Evolutionary conservation across 495 filamentous ascomycete genomes (phyloP), one percentile per base, ranked within the genome.

Genomic region (Elaphomyces granulatus): DNA sequence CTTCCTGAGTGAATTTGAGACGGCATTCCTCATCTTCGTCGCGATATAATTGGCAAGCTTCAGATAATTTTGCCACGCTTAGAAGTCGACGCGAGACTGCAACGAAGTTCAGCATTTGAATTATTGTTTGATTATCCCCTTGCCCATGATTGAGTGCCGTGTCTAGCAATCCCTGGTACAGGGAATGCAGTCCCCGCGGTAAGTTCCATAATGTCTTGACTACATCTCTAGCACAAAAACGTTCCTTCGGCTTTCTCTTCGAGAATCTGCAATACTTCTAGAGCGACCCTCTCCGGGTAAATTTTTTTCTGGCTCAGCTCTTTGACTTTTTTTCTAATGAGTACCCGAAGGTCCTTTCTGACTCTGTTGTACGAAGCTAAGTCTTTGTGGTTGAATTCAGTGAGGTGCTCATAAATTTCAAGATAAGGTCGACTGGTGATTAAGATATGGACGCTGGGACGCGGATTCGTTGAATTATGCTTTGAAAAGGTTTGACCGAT

Each of bases 211-310:
- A 32, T n/a, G 26, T 39, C 19, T 43, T 34, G 16, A 54, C 23
- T 0, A 37, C 46, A 26, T 47, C 17, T 36, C 34, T 42, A 8
- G 46, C 52, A 58, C 10, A 55, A 44, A 36, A 58, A 58, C 15
- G 50, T 58, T 30, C 52, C 54, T 36, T 51, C 51, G 4, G 52
- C 47, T 32, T 52, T 52, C 15, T 53, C 45, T 32, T 45, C 15
- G 8, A 58, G 41, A 9, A 51, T 48, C 8, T 15, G 15, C 12
- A 36, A 42, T 12, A 54, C 39, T 23, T 41, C 32, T n/a, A 32
- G 8, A 15, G 2, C 40, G 4, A 54, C 32, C 8, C n/a, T 43
- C 21, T 40, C 18, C 3, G 52, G 21, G 36, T 55, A 58, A n/a
- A 40, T n/a, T 18, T 51, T 53, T 10, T 33, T 19, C 28, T 20